These are phyloP conservation scores for Blastobotrys mokoenaii DNA, from an alignment of 805 yeast species.

Conservation along the genomic window DNA sequence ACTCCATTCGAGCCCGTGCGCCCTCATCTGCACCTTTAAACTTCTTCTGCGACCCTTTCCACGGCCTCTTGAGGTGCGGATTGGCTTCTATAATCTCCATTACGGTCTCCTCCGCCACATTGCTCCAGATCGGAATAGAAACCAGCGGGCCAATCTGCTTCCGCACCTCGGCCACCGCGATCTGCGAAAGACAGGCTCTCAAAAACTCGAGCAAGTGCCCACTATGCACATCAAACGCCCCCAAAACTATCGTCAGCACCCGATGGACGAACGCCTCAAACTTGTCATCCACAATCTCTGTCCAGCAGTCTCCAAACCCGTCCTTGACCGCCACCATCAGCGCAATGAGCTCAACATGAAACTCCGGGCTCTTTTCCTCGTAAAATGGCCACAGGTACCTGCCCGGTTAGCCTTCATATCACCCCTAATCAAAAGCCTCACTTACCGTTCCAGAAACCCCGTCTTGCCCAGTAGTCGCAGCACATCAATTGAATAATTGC, in stretches of 20 bases:
- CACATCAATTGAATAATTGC: not conserved
- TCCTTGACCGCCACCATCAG: conserved; percentile 12
- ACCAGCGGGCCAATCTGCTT: conserved; percentile 26
- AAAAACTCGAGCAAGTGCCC: conserved; percentile 22
- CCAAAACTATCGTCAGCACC: conserved; percentile 11
- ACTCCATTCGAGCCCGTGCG: conserved; percentile 14
- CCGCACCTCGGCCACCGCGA: conserved; percentile 20
- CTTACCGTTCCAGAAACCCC: conserved; percentile 15
- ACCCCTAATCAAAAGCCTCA: conserved; percentile 13
- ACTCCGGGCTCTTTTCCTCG: conserved; percentile 24
- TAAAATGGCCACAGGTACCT: conserved; percentile 36
- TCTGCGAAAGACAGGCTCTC: conserved; percentile 17
- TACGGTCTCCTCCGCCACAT: conserved; percentile 16
- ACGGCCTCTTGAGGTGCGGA: conserved; percentile 18
- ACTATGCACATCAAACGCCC: too few relatives aligned
- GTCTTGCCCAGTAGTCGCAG: conserved; percentile 9
- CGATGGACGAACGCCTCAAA: conserved; percentile 28
- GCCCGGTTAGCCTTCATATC: conserved; percentile 1
- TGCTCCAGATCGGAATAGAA: conserved; percentile 30
- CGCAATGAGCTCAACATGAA: conserved; percentile 34
- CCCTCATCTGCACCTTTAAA: conserved; percentile 15
- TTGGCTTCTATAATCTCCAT: conserved; percentile 16
- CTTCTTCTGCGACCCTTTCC: conserved; percentile 19
- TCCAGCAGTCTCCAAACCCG: conserved; percentile 7
- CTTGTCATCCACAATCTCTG: conserved; percentile 18